Conservation (phyloP, 2,329 filamentous ascomycete genomes). For the Aureobasidium sp. region DNA sequence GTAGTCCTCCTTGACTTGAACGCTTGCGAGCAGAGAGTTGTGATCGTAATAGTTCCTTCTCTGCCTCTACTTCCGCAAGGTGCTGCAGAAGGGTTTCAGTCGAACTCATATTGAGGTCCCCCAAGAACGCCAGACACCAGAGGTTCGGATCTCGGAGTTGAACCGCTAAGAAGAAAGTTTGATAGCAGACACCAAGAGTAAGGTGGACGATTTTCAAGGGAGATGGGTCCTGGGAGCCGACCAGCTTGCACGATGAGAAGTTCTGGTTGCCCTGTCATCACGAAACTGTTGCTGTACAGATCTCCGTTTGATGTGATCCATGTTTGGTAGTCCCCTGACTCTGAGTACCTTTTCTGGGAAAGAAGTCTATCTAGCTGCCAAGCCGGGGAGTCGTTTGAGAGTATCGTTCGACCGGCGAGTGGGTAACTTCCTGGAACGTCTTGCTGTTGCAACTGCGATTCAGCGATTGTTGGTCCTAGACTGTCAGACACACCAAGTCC, state of each 20-base stretch:
- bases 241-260: neutral
- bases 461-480: no score
- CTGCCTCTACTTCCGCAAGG: neutral
- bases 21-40: neutral
- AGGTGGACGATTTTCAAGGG: no score
- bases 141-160: neutral
- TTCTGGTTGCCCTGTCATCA: conserved; percentile 1
- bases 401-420: neutral
- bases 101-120: neutral
- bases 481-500: neutral
- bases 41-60: neutral
- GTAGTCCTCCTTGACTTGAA: neutral
- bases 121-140: neutral
- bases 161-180: neutral
- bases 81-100: neutral
- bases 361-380: neutral
- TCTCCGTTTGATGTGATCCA: neutral
- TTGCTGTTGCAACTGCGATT: neutral
- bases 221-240: neutral
- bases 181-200: neutral
- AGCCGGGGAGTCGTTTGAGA: neutral
- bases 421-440: neutral
- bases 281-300: neutral
- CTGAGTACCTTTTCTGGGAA: neutral
- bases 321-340: neutral